These are phyloP conservation scores for Mortierella sp. DNA, from an alignment of 371 early-diverging fungal species.

Conservation along the genomic window DNA sequence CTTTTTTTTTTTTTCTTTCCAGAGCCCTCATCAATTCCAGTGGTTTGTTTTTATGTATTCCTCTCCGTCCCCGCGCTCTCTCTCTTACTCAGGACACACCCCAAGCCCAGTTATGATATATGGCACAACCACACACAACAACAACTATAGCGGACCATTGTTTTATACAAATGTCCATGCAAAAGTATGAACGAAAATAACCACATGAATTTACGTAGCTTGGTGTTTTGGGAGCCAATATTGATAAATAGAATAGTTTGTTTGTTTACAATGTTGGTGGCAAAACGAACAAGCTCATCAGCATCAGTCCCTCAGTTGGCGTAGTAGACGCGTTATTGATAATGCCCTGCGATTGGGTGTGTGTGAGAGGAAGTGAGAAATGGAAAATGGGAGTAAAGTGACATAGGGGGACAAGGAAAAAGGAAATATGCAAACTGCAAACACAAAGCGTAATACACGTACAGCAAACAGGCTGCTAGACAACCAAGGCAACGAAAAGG, in stretches of 20 bases:
- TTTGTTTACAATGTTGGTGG: not conserved
- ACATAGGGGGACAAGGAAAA: not conserved
- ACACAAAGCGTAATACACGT: no score
- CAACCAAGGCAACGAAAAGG: not conserved
- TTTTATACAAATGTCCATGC: not conserved
- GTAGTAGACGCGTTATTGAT: conserved; percentile 5
- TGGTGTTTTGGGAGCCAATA: not conserved
- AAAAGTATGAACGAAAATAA: not conserved
- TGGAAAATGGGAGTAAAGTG: not conserved
- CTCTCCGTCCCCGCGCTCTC: not conserved
- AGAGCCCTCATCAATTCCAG: conserved; percentile 10
- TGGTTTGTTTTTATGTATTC: not conserved
- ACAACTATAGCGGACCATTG: not conserved
- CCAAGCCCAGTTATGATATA: not conserved
- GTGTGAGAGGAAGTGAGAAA: not conserved
- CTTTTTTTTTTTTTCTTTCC: not conserved
- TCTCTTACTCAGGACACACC: not conserved
- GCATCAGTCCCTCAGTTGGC: not conserved
- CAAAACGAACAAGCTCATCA: conserved; percentile 12
- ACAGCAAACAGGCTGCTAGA: not conserved
- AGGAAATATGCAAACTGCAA: no score
- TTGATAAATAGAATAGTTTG: no score
- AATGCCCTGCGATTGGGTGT: not conserved
- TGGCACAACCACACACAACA: not conserved
- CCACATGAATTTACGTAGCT: not conserved